Base-by-base conservation (phyloP, 2,329 filamentous ascomycete species). In the Huntiella decipiens region DNA sequence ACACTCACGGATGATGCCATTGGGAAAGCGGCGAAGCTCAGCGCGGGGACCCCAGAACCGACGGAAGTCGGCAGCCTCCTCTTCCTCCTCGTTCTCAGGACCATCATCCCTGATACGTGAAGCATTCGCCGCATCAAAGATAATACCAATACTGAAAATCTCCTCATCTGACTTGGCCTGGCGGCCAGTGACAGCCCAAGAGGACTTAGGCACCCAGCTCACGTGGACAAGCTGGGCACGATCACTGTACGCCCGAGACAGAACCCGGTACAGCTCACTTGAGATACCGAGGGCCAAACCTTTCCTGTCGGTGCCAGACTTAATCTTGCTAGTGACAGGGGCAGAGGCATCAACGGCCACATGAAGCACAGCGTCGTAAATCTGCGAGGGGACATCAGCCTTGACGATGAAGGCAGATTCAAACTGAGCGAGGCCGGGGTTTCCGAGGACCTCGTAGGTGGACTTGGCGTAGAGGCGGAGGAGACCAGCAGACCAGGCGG, bases 41-140 rank as follows among this genome's bases (percentile, higher is more conserved):
- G 91, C 75, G 58, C 91, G 93, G 7, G 88, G 80, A 5, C 88
- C 91, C 91, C 92, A 98, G 58, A 98, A 96, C 32, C 79, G 74
- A 33, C 84, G 82, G 60, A 95, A 98, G 31, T 70, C 71, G 7
- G 77, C 76, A 17, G 86, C 81, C 52, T 85, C 83, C 52, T 81
- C 77, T 60, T 88, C 86, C 50, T 91, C 74, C 57, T 96, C 87
- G 2, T 85, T 83, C 1, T 79, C 65, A 4, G 91, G 91, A 0
- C 91, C 91, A 58, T 86, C 82, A 53, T 98, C 91, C 51, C 95
- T 82, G 40, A 78, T 71, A 31, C 87, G 79, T 46, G 71, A 66
- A 55, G 80, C 78, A 53, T 84, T 81, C 34, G 72, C 67, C 1
- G 82, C 68, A 54, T 95, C 75, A 41, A 88, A 77, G 7, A 82